Percentiles rank a stretch among this genome's conserved stretches.
Evolutionary conservation across 2,329 filamentous ascomycete genomes (phyloP).

Genomic region (Colletotrichum tanaceti): DNA sequence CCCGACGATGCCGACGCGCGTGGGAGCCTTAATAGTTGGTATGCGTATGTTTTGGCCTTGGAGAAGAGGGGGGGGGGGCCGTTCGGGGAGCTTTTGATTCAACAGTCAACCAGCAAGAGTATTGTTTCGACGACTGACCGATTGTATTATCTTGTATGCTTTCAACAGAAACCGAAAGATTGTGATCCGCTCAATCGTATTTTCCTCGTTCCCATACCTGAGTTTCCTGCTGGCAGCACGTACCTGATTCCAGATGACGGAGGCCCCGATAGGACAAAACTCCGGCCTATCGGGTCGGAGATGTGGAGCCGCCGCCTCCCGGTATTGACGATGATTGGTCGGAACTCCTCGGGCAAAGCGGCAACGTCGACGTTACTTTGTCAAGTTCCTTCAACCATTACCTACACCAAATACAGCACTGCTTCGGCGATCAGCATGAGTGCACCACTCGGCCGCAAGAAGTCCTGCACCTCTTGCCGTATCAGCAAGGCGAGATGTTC

Average conservation of each 20-base stretch:
- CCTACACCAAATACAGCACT: background rate
- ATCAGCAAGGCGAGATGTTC: slow-evolving; percentile 45
- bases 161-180: background rate
- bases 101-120: background rate
- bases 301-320: slow-evolving; percentile 18
- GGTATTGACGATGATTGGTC: slow-evolving; percentile 3
- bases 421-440: background rate
- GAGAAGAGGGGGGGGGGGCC: too few relatives aligned
- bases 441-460: slow-evolving; percentile 29
- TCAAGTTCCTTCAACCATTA: too few relatives aligned
- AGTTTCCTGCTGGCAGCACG: too few relatives aligned
- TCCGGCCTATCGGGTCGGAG: slow-evolving; percentile 15
- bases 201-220: too few relatives aligned
- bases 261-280: background rate
- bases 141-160: background rate
- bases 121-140: too few relatives aligned
- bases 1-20: slow-evolving; percentile 68
- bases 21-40: slow-evolving; percentile 49
- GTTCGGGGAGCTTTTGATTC: background rate
- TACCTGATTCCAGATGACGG: too few relatives aligned
- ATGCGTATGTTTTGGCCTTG: background rate
- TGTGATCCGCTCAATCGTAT: too few relatives aligned
- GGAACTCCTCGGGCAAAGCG: background rate
- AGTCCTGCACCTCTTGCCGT: slow-evolving; percentile 45
- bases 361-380: background rate